A percentile compares a stretch with the other conserved stretches of the same genome.
These are phyloP conservation scores for Cladosporium velox DNA, from an alignment of 2,329 filamentous ascomycete genomes.

Conservation along the genomic window DNA sequence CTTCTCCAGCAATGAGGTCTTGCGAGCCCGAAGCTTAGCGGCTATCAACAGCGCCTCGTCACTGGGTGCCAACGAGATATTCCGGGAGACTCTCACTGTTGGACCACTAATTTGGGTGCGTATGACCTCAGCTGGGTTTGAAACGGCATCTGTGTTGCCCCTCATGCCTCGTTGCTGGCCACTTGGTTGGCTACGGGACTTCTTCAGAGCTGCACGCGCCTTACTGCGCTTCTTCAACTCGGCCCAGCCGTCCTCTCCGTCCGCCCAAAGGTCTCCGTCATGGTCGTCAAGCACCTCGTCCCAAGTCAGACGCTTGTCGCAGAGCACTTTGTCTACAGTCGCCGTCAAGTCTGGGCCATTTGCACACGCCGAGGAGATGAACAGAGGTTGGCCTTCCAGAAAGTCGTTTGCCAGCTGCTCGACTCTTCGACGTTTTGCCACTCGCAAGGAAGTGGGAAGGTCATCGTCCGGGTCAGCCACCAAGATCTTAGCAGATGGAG, in stretches of 20 bases:
- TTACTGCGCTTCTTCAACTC: conserved; percentile 17
- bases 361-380: conserved; percentile 58
- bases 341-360: conserved; percentile 15
- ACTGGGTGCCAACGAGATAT: conserved; percentile 25
- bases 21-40: conserved; percentile 24
- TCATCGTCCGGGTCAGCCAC: conserved; percentile 62
- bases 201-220: neutral
- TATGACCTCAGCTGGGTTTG: neutral
- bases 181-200: neutral
- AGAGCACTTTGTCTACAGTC: conserved; percentile 30
- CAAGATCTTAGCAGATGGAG: conserved; percentile 45
- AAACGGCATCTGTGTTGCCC: neutral
- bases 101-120: neutral
- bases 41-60: conserved; percentile 24
- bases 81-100: neutral
- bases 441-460: conserved; percentile 51
- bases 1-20: neutral
- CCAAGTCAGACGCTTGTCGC: conserved; percentile 17
- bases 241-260: conserved; percentile 25
- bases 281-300: conserved; percentile 13
- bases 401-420: conserved; percentile 62
- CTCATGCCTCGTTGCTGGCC: neutral
- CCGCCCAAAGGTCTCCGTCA: conserved; percentile 20
- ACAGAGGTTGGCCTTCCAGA: conserved; percentile 57
- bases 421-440: conserved; percentile 57